Percentiles rank a stretch among this genome's conserved stretches.
Evolutionary conservation across 257 asterid genomes (phyloP).

Genomic region (Lycium ferocissimum): DNA sequence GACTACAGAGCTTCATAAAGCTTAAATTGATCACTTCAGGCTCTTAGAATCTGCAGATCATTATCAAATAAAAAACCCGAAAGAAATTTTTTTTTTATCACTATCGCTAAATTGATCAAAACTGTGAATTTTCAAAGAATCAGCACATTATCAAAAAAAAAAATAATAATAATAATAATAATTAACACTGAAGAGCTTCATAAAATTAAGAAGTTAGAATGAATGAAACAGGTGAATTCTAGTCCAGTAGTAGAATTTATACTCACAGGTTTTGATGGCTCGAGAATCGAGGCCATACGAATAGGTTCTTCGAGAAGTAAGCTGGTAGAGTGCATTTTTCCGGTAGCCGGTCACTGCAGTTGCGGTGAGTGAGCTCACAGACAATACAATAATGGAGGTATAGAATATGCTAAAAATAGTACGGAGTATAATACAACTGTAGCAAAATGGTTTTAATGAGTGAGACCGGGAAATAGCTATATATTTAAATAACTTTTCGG

Average conservation of each 20-base stretch:
- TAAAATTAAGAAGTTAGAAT: background rate
- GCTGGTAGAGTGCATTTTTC: conserved; percentile 79
- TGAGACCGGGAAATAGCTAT: background rate
- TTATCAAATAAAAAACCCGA: too few relatives aligned
- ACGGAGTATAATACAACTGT: background rate
- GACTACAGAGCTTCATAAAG: too few relatives aligned
- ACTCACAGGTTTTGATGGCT: conserved; percentile 87
- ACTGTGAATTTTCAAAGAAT: too few relatives aligned
- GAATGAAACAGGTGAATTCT: background rate
- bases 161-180: too few relatives aligned
- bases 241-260: background rate
- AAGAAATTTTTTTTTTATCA: too few relatives aligned
- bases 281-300: conserved; percentile 90
- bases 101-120: too few relatives aligned
- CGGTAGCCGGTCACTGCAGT: background rate
- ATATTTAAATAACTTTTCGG: conserved; percentile 9
- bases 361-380: background rate
- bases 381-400: background rate
- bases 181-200: background rate
- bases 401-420: background rate
- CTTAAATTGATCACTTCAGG: too few relatives aligned
- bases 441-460: background rate
- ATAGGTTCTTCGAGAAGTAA: conserved; percentile 90
- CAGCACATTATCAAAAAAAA: too few relatives aligned
- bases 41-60: too few relatives aligned